Evolutionary conservation across 2,329 filamentous ascomycete species (phyloP), one percentile per base, ranked within the genome.

Genomic region (Phaeomoniella chlamydospora): DNA sequence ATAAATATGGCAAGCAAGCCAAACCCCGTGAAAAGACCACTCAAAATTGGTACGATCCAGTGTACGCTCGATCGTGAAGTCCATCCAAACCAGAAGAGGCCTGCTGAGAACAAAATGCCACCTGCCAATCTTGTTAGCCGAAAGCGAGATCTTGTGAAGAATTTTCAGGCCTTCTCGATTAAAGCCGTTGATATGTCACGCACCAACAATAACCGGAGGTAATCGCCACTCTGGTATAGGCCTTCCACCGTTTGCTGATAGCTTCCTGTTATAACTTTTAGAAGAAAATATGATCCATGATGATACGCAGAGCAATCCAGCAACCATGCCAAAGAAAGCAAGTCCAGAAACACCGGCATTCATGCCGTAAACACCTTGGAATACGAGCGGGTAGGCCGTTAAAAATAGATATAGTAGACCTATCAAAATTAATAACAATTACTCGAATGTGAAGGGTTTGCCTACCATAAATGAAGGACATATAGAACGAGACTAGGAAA

Each of bases 41-140:
- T 50, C 3, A 47, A 49, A 2, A 52, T 52, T n/a, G 54, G 53
- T 5, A 49, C 51, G 44, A 54, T 54, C 51, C 53, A 57, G 40
- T 55, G 54, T 15, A 55, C 51, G 3, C 38, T 42, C n/a, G 41
- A 34, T 3, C 43, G 52, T 43, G 45, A 56, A 6, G 53, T 54
- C 53, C 54, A 55, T 11, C 51, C 52, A 29, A 47, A 56, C 47
- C 47, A 50, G 41, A 50, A 46, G 6, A 50, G 17, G 1, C 48
- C 48, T 18, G 18, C 41, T 0, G 48, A 41, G 36, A 50, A 50
- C 0, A 38, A 39, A 9, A 41, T 17, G 3, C 41, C 43, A 4
- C n/a, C n/a, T n/a, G n/a, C 16, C 18, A 9, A 17, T 15, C 15
- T 14, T 17, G 26, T n/a, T 5, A 3, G 17, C 30, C 3, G n/a